phyloP scores from a whole-genome alignment of 1,284 basidiomycete genomes.

The Ganoderma meredithae region DNA sequence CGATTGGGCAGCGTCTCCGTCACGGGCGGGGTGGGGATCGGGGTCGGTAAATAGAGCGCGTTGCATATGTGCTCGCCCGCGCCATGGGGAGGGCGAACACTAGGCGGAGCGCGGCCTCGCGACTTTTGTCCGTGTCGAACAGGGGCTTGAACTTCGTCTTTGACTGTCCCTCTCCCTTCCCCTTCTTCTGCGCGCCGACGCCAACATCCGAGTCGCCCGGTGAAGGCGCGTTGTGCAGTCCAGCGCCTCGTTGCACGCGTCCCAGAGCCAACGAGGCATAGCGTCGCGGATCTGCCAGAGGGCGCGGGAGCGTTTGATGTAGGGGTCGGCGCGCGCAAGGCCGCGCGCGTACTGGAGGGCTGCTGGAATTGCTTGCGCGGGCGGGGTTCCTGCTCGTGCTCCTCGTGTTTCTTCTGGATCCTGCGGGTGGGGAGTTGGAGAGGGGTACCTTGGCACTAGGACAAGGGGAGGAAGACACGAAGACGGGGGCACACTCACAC shows the following conservation, averaged over 20 bases:
- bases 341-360: constrained; percentile 6
- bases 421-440: background rate
- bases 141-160: constrained; percentile 8
- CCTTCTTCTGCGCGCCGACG: background rate
- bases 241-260: constrained; percentile 14
- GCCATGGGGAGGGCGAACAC: constrained; percentile 1
- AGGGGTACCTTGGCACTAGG: background rate
- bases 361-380: constrained; percentile 11
- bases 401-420: constrained; percentile 13
- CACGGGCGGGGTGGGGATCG: background rate
- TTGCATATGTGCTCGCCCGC: background rate
- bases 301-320: constrained; percentile 14
- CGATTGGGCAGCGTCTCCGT: background rate
- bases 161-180: background rate
- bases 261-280: constrained; percentile 16
- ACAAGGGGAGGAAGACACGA: background rate
- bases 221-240: background rate
- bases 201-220: background rate
- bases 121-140: constrained; percentile 16
- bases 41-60: constrained; percentile 1
- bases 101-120: constrained; percentile 6
- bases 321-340: constrained; percentile 13
- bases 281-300: constrained; percentile 13
- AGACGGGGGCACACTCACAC: constrained; percentile 9
- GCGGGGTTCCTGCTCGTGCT: constrained; percentile 10